phyloP scores from a whole-genome alignment of 1,284 basidiomycete genomes.

The Wallemia ichthyophaga region DNA sequence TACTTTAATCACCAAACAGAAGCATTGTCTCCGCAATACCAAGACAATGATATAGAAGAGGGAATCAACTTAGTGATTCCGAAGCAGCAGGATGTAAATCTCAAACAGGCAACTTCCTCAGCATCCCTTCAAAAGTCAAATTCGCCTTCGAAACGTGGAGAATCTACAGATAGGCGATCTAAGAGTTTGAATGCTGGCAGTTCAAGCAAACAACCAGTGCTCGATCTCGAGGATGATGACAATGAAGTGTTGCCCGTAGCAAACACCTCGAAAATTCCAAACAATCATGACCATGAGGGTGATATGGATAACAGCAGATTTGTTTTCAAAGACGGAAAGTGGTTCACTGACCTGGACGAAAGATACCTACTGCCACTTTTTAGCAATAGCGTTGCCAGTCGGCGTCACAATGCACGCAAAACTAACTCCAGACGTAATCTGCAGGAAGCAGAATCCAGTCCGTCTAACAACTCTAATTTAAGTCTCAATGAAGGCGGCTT shows the following conservation, averaged over 20 bases:
- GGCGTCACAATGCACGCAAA: constrained; percentile 51
- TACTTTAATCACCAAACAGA: background rate
- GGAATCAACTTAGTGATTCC: constrained; percentile 3
- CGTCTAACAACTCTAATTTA: background rate
- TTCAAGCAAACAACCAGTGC: background rate
- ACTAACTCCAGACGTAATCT: constrained; percentile 17
- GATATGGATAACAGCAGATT: constrained; percentile 10
- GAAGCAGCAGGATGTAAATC: constrained; percentile 1
- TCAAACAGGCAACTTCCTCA: background rate
- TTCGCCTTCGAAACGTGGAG: background rate
- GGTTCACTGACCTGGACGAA: constrained; percentile 90
- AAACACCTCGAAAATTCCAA: background rate
- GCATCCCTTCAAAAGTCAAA: background rate
- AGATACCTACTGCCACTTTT: constrained; percentile 79
- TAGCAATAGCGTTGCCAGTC: constrained; percentile 67
- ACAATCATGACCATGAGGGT: background rate
- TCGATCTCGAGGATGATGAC: constrained; percentile 5
- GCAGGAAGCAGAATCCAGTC: background rate
- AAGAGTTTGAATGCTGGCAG: background rate
- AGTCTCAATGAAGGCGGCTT: background rate
- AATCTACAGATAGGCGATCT: background rate
- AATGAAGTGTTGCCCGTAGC: constrained; percentile 7
- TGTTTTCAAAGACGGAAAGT: constrained; percentile 33
- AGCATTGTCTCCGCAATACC: background rate
- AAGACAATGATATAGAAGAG: background rate